A percentile compares a stretch with the other conserved stretches of the same genome.
Evolutionary conservation across 1,284 basidiomycete genomes (phyloP).

Genomic region (Agaricales sp.): DNA sequence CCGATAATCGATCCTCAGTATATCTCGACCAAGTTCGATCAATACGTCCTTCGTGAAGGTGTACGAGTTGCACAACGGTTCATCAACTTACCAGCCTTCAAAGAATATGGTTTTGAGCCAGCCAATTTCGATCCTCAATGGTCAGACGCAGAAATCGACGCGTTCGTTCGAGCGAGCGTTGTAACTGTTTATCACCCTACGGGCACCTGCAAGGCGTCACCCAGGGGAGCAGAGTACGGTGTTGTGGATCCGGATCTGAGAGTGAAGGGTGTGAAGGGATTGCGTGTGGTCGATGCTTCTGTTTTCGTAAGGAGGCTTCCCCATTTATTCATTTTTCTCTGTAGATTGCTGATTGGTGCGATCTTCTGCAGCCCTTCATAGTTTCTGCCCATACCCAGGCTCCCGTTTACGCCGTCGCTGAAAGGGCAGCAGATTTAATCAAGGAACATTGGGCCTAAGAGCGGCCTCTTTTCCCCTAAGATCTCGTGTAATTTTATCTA

Average conservation of each 20-base stretch:
- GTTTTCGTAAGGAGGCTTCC: constrained; percentile 1
- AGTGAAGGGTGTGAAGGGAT: constrained; percentile 7
- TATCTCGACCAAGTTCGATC: background rate
- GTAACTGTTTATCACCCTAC: background rate
- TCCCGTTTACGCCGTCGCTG: constrained; percentile 1
- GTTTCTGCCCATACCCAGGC: background rate
- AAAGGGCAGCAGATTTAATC: constrained; percentile 1
- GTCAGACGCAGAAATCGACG: background rate
- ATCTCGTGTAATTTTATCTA: no score
- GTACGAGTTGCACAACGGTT: background rate
- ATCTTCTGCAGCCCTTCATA: background rate
- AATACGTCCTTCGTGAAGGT: background rate
- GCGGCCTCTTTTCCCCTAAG: no score
- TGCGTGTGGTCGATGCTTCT: constrained; percentile 9
- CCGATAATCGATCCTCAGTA: background rate
- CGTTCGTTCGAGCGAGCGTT: background rate
- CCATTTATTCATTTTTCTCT: background rate
- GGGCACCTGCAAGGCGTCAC: background rate
- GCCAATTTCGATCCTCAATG: background rate
- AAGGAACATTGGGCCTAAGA: background rate
- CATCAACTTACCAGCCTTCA: background rate
- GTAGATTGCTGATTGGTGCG: background rate
- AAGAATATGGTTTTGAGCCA: background rate
- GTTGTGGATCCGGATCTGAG: constrained; percentile 7
- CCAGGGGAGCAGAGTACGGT: background rate